phyloP scores from a whole-genome alignment of 305 asterid genomes.

The Solanum hybrid region DNA sequence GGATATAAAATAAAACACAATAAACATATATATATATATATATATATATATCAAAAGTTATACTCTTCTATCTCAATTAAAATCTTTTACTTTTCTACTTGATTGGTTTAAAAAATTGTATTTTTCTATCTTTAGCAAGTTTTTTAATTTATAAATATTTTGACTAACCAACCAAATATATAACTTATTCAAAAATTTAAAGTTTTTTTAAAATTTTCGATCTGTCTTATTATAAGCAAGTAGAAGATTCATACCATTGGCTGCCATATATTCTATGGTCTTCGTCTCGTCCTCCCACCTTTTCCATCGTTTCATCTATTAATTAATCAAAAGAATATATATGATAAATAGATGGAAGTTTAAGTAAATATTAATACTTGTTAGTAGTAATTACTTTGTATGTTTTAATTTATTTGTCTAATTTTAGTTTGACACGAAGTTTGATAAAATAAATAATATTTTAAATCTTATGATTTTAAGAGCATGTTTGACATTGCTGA shows the following conservation, averaged over 20 bases:
- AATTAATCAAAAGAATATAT: neutral
- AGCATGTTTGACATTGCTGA: no score
- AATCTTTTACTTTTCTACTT: no score
- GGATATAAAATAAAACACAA: no score
- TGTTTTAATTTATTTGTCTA: neutral
- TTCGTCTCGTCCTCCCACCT: slow-evolving; percentile 67
- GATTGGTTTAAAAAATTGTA: no score
- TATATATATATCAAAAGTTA: no score
- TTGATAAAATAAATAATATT: neutral
- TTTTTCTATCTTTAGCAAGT: no score
- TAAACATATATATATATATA: no score
- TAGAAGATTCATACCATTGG: slow-evolving; percentile 39
- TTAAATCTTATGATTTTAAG: neutral
- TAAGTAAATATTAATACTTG: neutral
- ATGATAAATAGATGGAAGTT: neutral
- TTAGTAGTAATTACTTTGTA: neutral
- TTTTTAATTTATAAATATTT: no score
- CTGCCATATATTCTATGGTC: slow-evolving; percentile 52
- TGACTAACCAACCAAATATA: neutral
- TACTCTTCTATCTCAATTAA: no score
- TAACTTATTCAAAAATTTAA: neutral
- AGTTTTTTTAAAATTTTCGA: neutral
- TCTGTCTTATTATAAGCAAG: neutral
- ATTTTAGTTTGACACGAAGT: neutral
- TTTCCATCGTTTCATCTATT: slow-evolving; percentile 67